Base-by-base conservation (phyloP, 495 filamentous ascomycete genomes). In the Penicillium samsonianum region DNA sequence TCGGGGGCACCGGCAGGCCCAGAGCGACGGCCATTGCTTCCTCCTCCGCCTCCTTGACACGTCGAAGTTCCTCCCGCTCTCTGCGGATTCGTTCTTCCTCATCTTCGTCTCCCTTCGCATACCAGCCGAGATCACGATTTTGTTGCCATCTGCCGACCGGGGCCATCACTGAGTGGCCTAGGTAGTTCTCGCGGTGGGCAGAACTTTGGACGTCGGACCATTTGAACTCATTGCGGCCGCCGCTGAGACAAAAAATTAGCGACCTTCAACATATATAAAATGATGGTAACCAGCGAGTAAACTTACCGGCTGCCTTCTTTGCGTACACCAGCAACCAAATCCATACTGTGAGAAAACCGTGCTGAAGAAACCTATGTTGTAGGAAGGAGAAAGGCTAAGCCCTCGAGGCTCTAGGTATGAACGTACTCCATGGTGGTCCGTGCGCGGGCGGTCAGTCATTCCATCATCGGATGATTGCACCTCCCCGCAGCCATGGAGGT, bases 131-230 rank as follows among this genome's bases (percentile, higher is more conserved):
- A 62, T 98, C 93, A 54, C 82, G 83, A n/a, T 84, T 84, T 61
- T 94, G 89, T 63, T 96, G 92, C 94, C 95, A 98, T 48, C 94
- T 90, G 11, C 94, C 94, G 11, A 98, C 95, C 0, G 94, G 83
- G 5, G 94, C 94, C 85, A 95, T 98, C 50, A 98, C 68, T 22
- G 90, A 95, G 71, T 98, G 94, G 41, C 95, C 94, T 0, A 98
- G 87, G 71, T 98, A 98, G 73, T 98, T 97, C 69, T 98, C 93
- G 63, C 94, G 90, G 64, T 97, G 92, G 40, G 81, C 73, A 38
- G 91, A 92, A 49, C 81, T 83, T 64, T 92, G 87, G 67, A 98
- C 94, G 65, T 96, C 90, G 60, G 92, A 88, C 94, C 94, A 98
- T 76, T 86, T 90, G 82, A 98, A 98, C 70, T 95, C 90, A 75